A percentile compares a stretch with the other conserved stretches of the same genome.
Conservation (phyloP, 176 grass and related monocot species). For the Calamus simplicifolius region DNA sequence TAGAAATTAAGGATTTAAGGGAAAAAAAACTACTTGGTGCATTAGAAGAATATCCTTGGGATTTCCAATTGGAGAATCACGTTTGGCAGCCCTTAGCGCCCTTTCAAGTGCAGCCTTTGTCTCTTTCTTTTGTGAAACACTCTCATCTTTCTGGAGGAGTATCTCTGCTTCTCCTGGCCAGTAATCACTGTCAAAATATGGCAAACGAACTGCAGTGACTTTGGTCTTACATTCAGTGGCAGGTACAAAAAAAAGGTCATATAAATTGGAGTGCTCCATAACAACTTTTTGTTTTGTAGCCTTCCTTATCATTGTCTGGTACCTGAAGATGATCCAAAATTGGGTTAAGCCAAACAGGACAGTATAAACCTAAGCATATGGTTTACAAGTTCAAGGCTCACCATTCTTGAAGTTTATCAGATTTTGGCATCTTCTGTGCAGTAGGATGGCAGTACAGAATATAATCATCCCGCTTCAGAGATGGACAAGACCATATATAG, state of each 20-base stretch:
- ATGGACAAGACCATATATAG: too few relatives aligned
- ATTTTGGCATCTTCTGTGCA: too few relatives aligned
- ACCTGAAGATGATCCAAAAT: conserved; percentile 33
- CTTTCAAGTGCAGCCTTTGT: conserved; percentile 44
- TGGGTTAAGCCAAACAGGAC: not conserved
- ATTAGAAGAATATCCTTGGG: conserved; percentile 74
- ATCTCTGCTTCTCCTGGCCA: conserved; percentile 86
- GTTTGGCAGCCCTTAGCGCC: conserved; percentile 64
- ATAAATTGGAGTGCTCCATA: conserved; percentile 70
- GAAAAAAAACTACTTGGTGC: conserved; percentile 44
- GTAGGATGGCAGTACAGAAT: too few relatives aligned
- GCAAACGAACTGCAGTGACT: conserved; percentile 68
- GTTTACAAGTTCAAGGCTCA: too few relatives aligned
- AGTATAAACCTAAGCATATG: not conserved
- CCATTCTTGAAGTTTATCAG: too few relatives aligned
- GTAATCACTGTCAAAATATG: conserved; percentile 91
- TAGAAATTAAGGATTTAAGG: not conserved
- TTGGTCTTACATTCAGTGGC: conserved; percentile 64
- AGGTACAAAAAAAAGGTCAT: conserved; percentile 61
- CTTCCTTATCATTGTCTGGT: conserved; percentile 70
- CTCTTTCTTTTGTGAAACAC: conserved; percentile 45
- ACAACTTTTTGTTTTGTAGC: conserved; percentile 73
- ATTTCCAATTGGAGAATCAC: conserved; percentile 56
- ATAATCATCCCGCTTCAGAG: too few relatives aligned
- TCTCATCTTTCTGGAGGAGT: conserved; percentile 65